phyloP scores from a whole-genome alignment of 352 stramenopile species.

The Globisporangium rhizosaccharum region DNA sequence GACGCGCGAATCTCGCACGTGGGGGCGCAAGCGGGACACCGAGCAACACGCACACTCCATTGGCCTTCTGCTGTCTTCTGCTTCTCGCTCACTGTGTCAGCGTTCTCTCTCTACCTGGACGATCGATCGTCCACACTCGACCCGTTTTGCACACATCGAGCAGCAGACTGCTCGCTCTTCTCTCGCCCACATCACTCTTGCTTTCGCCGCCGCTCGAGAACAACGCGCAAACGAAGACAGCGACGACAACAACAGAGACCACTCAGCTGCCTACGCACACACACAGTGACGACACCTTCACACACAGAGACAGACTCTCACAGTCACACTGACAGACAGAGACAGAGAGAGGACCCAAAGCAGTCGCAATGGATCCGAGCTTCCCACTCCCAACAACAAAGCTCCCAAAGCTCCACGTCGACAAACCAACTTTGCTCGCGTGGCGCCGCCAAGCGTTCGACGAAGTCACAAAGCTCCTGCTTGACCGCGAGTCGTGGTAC shows the following conservation, averaged over 20 bases:
- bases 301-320: not conserved
- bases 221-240: not conserved
- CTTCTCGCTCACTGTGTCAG: no score
- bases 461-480: constrained; percentile 3
- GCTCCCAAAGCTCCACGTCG: constrained; percentile 5
- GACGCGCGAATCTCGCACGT: no score
- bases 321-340: not conserved
- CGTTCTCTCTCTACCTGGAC: no score
- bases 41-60: no score
- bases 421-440: constrained; percentile 1
- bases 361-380: constrained; percentile 1
- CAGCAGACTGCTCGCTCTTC: not conserved
- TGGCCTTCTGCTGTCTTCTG: no score
- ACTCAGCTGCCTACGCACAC: no score
- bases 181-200: not conserved
- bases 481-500: constrained; percentile 14
- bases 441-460: constrained; percentile 8
- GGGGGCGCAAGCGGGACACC: no score
- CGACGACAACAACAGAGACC: not conserved
- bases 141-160: no score
- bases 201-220: not conserved
- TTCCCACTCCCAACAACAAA: constrained; percentile 3
- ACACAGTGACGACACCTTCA: no score
- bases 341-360: no score
- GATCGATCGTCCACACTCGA: no score